These are phyloP conservation scores for Gastrodia elata DNA, from an alignment of 106 monocot species.

Conservation along the genomic window DNA sequence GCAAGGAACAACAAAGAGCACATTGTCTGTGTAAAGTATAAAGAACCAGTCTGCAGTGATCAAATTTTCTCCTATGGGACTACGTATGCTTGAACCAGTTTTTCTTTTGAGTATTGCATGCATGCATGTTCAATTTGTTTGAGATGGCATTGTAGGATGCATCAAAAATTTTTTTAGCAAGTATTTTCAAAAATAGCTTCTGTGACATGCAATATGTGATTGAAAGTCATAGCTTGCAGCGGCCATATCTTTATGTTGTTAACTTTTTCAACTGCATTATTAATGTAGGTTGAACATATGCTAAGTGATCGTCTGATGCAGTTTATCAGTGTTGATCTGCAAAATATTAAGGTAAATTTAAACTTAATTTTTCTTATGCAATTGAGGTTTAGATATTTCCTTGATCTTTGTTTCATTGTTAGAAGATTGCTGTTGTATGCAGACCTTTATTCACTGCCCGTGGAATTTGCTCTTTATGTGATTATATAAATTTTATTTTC, in stretches of 20 bases:
- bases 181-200: not conserved
- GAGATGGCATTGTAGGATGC: not conserved
- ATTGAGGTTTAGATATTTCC: not conserved
- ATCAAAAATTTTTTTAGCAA: not conserved
- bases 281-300: constrained; percentile 84
- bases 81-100: not conserved
- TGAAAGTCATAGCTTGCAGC: not conserved
- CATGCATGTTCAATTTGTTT: not conserved
- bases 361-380: not conserved
- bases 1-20: too few species aligned
- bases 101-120: not conserved
- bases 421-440: not conserved
- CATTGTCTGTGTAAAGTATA: too few species aligned
- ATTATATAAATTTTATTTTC: not conserved
- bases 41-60: too few species aligned
- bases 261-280: not conserved
- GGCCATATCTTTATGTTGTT: not conserved
- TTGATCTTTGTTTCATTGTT: not conserved
- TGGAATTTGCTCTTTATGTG: not conserved
- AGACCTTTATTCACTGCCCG: not conserved
- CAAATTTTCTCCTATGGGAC: too few species aligned
- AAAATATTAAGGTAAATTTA: constrained; percentile 62
- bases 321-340: constrained; percentile 70
- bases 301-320: constrained; percentile 67
- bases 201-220: constrained; percentile 3